Conservation (phyloP, 225 moss, liverwort and hornwort species). For the Physcomitrium patens region DNA sequence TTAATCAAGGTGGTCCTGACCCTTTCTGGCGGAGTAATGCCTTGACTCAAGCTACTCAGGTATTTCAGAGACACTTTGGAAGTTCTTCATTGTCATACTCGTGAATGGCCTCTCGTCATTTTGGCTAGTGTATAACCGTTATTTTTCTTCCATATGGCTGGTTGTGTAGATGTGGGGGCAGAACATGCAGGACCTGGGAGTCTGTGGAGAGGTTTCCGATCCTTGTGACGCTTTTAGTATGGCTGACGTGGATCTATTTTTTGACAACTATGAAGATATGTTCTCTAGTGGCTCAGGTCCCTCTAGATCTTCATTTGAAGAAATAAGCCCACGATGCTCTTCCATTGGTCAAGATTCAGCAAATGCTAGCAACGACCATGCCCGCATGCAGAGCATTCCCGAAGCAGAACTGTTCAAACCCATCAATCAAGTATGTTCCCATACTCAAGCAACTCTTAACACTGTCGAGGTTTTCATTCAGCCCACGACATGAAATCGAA, state of each 20-base stretch:
- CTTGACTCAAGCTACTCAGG: constrained; percentile 49
- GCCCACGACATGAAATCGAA: too few species aligned
- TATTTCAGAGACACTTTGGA: constrained; percentile 17
- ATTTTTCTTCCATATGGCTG: constrained; percentile 15
- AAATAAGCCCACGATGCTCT: constrained; percentile 41
- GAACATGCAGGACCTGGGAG: constrained; percentile 70
- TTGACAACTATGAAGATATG: constrained; percentile 62
- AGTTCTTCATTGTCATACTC: not conserved
- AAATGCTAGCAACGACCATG: constrained; percentile 30
- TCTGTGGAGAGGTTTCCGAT: constrained; percentile 61
- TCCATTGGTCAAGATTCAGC: constrained; percentile 35
- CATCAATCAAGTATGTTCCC: constrained; percentile 35
- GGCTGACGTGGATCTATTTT: constrained; percentile 65
- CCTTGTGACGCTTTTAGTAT: constrained; percentile 56
- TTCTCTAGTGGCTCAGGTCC: constrained; percentile 47
- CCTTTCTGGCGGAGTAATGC: constrained; percentile 51
- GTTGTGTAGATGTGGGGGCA: constrained; percentile 58
- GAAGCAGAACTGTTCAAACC: constrained; percentile 55
- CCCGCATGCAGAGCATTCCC: constrained; percentile 61
- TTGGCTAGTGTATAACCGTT: constrained; percentile 9
- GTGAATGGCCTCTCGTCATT: constrained; percentile 19
- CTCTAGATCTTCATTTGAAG: constrained; percentile 43
- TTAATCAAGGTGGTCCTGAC: constrained; percentile 37
- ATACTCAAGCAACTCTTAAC: constrained; percentile 2
- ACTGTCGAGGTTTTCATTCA: constrained; percentile 14